These are phyloP conservation scores for Aplosporella prunicola DNA, from an alignment of 2,329 filamentous ascomycete species.

Conservation along the genomic window DNA sequence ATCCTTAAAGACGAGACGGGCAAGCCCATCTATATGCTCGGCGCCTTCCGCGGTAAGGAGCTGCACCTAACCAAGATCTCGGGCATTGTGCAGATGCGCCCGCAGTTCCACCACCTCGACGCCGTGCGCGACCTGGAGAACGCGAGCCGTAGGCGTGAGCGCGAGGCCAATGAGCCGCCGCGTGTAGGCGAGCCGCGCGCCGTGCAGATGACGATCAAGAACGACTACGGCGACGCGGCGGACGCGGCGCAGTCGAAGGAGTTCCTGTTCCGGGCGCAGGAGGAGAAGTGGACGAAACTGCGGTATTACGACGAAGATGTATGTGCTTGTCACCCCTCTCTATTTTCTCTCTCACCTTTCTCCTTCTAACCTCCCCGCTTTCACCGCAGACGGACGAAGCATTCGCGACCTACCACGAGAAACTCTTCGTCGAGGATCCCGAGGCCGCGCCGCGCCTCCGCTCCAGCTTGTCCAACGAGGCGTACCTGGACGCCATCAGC, in stretches of 20 bases:
- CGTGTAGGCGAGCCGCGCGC: slow-evolving; percentile 54
- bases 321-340: slow-evolving; percentile 5
- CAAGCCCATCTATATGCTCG: slow-evolving; percentile 75
- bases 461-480: slow-evolving; percentile 46
- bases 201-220: slow-evolving; percentile 81
- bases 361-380: too few species aligned
- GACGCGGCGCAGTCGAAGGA: slow-evolving; percentile 63
- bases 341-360: not conserved
- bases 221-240: slow-evolving; percentile 56
- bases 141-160: slow-evolving; percentile 31
- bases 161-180: slow-evolving; percentile 37
- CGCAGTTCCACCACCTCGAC: slow-evolving; percentile 88
- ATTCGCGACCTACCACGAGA: slow-evolving; percentile 66
- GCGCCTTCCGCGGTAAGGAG: slow-evolving; percentile 76
- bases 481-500: slow-evolving; percentile 56
- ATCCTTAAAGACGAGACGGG: slow-evolving; percentile 59
- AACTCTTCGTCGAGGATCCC: slow-evolving; percentile 50
- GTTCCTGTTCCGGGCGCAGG: slow-evolving; percentile 67
- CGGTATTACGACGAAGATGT: slow-evolving; percentile 74
- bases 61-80: slow-evolving; percentile 78
- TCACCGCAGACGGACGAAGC: slow-evolving; percentile 56
- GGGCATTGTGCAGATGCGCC: slow-evolving; percentile 77
- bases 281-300: slow-evolving; percentile 72
- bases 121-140: slow-evolving; percentile 66
- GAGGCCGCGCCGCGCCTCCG: slow-evolving; percentile 40